Conservation (phyloP, 2,329 filamentous ascomycete species). For the Colletotrichum nymphaeae region DNA sequence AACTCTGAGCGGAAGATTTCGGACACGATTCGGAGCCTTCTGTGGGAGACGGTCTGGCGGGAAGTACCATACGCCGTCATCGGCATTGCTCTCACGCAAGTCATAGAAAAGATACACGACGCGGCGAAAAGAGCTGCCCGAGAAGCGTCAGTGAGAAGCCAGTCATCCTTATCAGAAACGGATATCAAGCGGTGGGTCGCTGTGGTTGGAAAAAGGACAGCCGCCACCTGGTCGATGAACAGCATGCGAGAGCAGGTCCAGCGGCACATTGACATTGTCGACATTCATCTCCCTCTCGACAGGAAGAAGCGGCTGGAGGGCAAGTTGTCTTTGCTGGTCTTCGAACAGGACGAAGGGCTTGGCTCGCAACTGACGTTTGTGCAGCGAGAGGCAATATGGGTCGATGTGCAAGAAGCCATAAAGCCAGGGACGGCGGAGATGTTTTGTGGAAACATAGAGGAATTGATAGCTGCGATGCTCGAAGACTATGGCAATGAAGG, state of each 20-base stretch:
- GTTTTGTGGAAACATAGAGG: slow-evolving; percentile 36
- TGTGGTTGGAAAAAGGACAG: slow-evolving; percentile 36
- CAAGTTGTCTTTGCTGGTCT: slow-evolving; percentile 30
- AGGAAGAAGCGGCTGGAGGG: slow-evolving; percentile 32
- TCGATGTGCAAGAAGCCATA: slow-evolving; percentile 38
- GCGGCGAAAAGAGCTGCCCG: slow-evolving; percentile 10
- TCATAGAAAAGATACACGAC: slow-evolving; percentile 31
- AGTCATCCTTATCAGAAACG: background rate
- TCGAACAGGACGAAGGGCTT: slow-evolving; percentile 34
- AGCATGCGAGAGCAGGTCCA: slow-evolving; percentile 41
- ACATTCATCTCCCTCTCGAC: slow-evolving; percentile 37
- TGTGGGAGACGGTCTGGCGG: slow-evolving; percentile 43
- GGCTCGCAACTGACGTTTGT: slow-evolving; percentile 32
- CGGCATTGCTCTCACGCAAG: slow-evolving; percentile 37
- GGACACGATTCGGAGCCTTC: slow-evolving; percentile 39
- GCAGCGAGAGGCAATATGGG: slow-evolving; percentile 39
- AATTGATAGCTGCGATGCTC: slow-evolving; percentile 34
- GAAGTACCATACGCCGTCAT: slow-evolving; percentile 43
- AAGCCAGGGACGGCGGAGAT: slow-evolving; percentile 37
- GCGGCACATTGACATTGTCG: slow-evolving; percentile 40
- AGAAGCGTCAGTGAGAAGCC: background rate
- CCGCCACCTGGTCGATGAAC: slow-evolving; percentile 37
- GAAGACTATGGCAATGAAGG: slow-evolving; percentile 37
- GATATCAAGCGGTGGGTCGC: slow-evolving; percentile 33
- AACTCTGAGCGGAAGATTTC: slow-evolving; percentile 35